These are phyloP conservation scores for Musa itinerans DNA, from an alignment of 176 grass and related monocot species.

Conservation along the genomic window DNA sequence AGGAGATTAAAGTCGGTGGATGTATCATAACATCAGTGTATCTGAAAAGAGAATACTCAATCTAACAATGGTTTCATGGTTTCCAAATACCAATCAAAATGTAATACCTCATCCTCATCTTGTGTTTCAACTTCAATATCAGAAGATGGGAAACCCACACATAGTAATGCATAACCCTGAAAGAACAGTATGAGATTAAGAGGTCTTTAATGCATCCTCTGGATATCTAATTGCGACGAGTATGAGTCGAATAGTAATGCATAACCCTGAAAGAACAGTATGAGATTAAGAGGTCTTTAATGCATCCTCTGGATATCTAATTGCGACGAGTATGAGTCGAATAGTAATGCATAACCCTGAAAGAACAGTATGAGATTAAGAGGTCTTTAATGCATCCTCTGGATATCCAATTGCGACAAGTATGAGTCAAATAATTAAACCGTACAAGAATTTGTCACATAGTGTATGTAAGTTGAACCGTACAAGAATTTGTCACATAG, in stretches of 20 bases:
- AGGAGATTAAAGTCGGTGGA: constrained; percentile 4
- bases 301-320: not conserved
- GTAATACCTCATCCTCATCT: constrained; percentile 90
- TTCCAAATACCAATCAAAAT: not conserved
- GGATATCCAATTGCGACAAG: not conserved
- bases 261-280: constrained; percentile 55
- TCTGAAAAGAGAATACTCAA: not conserved
- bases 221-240: not conserved
- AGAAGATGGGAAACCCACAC: constrained; percentile 80
- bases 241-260: constrained; percentile 26
- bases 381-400: not conserved
- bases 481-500: too few species aligned
- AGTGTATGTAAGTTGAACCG: too few species aligned
- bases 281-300: not conserved
- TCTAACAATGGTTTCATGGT: not conserved
- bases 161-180: constrained; percentile 92
- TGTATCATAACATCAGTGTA: not conserved
- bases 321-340: not conserved
- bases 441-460: too few species aligned
- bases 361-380: constrained; percentile 4
- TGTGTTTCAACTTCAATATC: constrained; percentile 94
- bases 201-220: not conserved
- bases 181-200: constrained; percentile 3
- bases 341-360: constrained; percentile 67
- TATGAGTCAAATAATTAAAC: too few species aligned